Percentiles rank a stretch among this genome's conserved stretches.
These are phyloP conservation scores for Populus alba DNA, from an alignment of 345 rosid species.

Conservation along the genomic window DNA sequence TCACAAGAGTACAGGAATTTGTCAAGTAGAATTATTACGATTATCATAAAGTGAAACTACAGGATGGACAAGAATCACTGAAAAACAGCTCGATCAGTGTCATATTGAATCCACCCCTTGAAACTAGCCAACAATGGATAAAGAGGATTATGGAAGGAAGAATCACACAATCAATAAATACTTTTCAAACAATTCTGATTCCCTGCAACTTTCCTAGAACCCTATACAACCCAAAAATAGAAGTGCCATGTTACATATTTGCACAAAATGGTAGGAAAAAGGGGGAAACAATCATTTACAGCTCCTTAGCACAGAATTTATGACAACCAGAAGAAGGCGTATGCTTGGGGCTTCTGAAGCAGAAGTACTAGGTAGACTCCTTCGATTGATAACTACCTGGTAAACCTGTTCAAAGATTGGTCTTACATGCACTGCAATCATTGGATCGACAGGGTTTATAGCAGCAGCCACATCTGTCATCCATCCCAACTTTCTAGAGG, in stretches of 20 bases:
- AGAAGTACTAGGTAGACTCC: conserved; percentile 13
- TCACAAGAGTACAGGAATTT: not conserved
- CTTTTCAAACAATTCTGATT: conserved; percentile 18
- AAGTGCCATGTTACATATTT: conserved; percentile 23
- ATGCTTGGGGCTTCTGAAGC: conserved; percentile 11
- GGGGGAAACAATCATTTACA: conserved; percentile 23
- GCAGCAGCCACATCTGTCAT: conserved; percentile 31
- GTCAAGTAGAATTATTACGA: not conserved
- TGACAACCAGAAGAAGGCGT: conserved; percentile 23
- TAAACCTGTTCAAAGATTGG: conserved; percentile 31
- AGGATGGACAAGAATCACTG: not conserved
- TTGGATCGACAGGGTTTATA: conserved; percentile 28
- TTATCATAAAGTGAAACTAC: not conserved
- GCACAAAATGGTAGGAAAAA: conserved; percentile 20
- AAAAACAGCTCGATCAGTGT: not conserved
- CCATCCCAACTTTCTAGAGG: conserved; percentile 21
- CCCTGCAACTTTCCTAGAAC: conserved; percentile 23
- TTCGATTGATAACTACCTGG: conserved; percentile 20
- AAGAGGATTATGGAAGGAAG: not conserved
- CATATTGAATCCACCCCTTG: not conserved
- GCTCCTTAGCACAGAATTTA: conserved; percentile 19
- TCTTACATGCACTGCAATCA: conserved; percentile 27
- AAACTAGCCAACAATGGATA: not conserved
- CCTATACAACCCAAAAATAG: conserved; percentile 31
- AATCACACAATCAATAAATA: not conserved